Conservation (phyloP, 495 filamentous ascomycete species). For the Aspergillus carlsbadensis region DNA sequence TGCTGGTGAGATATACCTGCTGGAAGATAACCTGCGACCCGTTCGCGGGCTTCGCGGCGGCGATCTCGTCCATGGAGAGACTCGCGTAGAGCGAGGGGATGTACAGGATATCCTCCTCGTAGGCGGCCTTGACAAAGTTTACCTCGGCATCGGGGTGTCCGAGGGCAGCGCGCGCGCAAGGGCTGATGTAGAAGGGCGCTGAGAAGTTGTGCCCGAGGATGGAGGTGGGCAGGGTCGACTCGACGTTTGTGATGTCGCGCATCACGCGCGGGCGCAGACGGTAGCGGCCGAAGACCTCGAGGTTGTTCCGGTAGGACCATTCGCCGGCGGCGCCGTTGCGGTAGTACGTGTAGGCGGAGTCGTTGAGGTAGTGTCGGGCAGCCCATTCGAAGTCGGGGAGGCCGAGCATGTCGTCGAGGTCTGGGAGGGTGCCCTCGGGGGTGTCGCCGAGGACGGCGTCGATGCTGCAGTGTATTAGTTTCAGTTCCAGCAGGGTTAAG, state of each 20-base stretch:
- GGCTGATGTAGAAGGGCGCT: constrained; percentile 44
- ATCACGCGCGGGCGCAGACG: constrained; percentile 12
- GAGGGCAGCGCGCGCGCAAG: constrained; percentile 33
- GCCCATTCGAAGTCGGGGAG: constrained; percentile 17
- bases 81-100: constrained; percentile 10
- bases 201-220: constrained; percentile 33
- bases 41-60: constrained; percentile 11
- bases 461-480: constrained; percentile 5
- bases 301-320: constrained; percentile 18
- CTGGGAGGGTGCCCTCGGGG: constrained; percentile 8
- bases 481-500: neutral
- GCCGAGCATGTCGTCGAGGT: constrained; percentile 6
- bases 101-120: constrained; percentile 36
- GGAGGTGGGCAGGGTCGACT: constrained; percentile 9
- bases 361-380: constrained; percentile 12
- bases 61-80: constrained; percentile 14
- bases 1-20: constrained; percentile 35
- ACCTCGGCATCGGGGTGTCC: constrained; percentile 34
- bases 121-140: constrained; percentile 34
- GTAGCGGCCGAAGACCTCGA: constrained; percentile 14
- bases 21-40: constrained; percentile 29
- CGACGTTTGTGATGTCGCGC: constrained; percentile 15
- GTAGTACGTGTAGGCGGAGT: constrained; percentile 17
- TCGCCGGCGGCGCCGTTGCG: constrained; percentile 16
- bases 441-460: constrained; percentile 10